Evolutionary conservation across 140 eudicot species (phyloP).

Genomic region (Stevia rebaudiana): DNA sequence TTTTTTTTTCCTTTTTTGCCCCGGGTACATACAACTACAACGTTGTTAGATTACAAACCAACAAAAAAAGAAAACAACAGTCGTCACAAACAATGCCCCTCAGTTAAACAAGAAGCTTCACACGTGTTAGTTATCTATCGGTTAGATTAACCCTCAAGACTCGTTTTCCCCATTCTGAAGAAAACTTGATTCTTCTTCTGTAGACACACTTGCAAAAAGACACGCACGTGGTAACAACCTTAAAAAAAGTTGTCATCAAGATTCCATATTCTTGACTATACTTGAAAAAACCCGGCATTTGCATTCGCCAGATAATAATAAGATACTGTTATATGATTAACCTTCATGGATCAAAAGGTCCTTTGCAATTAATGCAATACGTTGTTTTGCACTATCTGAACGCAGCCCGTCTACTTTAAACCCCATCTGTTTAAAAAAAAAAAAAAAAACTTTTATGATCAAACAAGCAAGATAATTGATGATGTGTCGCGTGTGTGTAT

Average conservation of each 20-base stretch:
- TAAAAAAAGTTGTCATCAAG: not conserved
- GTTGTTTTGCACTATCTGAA: conserved; percentile 77
- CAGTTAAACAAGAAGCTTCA: conserved; percentile 15
- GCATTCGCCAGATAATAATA: not conserved
- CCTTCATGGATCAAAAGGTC: conserved; percentile 85
- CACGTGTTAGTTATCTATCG: conserved; percentile 46
- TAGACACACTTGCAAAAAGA: conserved; percentile 22
- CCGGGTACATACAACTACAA: conserved; percentile 30
- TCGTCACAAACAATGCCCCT: conserved; percentile 16
- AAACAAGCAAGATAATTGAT: conserved; percentile 1
- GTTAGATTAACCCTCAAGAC: conserved; percentile 32
- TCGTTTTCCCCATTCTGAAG: conserved; percentile 14
- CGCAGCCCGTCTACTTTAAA: conserved; percentile 71
- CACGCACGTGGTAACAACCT: not conserved
- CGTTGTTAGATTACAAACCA: conserved; percentile 45
- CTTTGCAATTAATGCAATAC: conserved; percentile 77
- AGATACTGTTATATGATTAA: conserved; percentile 12
- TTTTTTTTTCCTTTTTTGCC: not conserved
- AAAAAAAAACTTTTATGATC: not conserved
- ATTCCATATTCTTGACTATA: conserved; percentile 10
- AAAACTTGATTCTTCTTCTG: conserved; percentile 19
- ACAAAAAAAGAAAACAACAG: conserved; percentile 12
- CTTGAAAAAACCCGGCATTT: conserved; percentile 26
- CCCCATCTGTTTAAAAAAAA: conserved; percentile 46
- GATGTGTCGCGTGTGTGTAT: not conserved